Base-by-base conservation (phyloP, 768 basidiomycete species). In the Leccinum olivaceopallidum region DNA sequence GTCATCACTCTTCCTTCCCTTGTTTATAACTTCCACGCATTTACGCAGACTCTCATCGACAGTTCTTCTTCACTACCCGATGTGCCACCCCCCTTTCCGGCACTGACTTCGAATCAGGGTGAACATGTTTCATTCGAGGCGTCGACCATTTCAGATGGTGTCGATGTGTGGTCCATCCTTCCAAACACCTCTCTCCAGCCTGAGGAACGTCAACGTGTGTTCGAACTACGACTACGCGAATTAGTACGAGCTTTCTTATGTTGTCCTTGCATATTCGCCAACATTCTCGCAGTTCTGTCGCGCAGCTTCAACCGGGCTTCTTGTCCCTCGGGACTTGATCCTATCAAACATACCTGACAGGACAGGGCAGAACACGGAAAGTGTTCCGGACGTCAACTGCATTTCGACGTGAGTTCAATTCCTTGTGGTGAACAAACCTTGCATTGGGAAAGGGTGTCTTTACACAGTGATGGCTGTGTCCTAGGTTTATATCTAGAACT, bases 201-300 rank as follows among this genome's bases (percentile, higher is more conserved):
- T 1, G 49, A 63, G 0, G 34, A 65, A 18, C 5, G 49, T 10
- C 56, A 63, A 34, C 53, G 13, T 4, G 55, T 60, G 12, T 63
- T 59, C 1, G 63, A 59, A 32, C 7, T 1, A 3, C 55, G 6
- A 1, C 36, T 63, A 5, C 56, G 32, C 8, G 6, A 49, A 48
- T 5, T 60, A 50, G 58, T 60, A 60, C 7, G 39, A n/a, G 18
- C 12, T 7, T 42, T 30, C 26, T 20, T 47, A 9, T 5, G 18
- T 14, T 3, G 0, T 16, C 8, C 24, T 5, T 14, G 10, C 18
- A 18, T 20, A 16, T 1, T 36, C 10, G 13, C 14, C 18, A 30
- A 18, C 10, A 48, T 20, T 48, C 4, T 22, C 10, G 9, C 50
- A 60, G 60, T 2, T 47, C 8, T 22, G 22, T 18, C 50, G 57